These are phyloP conservation scores for Trypanosoma conorhini DNA, from an alignment of 208 protist genomes.

Conservation along the genomic window DNA sequence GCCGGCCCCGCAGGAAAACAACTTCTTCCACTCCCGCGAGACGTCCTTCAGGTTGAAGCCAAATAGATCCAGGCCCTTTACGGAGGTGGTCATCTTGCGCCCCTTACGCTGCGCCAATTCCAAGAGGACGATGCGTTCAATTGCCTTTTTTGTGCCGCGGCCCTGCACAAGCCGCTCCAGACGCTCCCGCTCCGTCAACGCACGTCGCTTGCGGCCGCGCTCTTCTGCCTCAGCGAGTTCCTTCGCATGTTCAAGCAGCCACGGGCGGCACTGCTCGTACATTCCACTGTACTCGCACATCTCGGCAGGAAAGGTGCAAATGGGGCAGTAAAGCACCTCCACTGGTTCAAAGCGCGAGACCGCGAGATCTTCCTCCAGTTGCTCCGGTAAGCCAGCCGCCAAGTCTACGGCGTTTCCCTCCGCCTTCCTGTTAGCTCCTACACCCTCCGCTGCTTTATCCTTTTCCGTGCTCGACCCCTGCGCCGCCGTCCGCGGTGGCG, in stretches of 20 bases:
- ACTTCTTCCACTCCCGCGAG: slow-evolving; percentile 79
- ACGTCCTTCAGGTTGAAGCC: slow-evolving; percentile 86
- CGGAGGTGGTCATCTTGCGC: slow-evolving; percentile 68
- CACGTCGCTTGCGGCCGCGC: slow-evolving; percentile 72
- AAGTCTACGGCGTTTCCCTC: slow-evolving; percentile 23
- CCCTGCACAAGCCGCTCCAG: slow-evolving; percentile 79
- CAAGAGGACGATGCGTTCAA: slow-evolving; percentile 72
- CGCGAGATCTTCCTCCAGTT: slow-evolving; percentile 29
- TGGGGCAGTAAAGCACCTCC: slow-evolving; percentile 89
- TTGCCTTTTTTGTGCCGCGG: slow-evolving; percentile 74
- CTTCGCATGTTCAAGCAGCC: slow-evolving; percentile 83
- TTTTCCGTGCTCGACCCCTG: neutral
- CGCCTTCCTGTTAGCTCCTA: neutral
- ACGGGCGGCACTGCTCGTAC: slow-evolving; percentile 91
- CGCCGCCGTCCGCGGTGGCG: neutral
- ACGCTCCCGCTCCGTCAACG: slow-evolving; percentile 81
- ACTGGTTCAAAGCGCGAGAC: slow-evolving; percentile 53
- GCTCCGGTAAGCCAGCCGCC: neutral
- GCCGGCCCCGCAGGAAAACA: slow-evolving; percentile 83
- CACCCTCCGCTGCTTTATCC: neutral
- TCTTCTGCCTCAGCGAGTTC: slow-evolving; percentile 85
- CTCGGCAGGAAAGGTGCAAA: slow-evolving; percentile 91
- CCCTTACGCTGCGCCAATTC: slow-evolving; percentile 61
- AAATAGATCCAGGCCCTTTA: slow-evolving; percentile 86
- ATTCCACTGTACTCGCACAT: slow-evolving; percentile 93